Evolutionary conservation across 2,329 filamentous ascomycete genomes (phyloP).

Genomic region (Curvularia spicifera): DNA sequence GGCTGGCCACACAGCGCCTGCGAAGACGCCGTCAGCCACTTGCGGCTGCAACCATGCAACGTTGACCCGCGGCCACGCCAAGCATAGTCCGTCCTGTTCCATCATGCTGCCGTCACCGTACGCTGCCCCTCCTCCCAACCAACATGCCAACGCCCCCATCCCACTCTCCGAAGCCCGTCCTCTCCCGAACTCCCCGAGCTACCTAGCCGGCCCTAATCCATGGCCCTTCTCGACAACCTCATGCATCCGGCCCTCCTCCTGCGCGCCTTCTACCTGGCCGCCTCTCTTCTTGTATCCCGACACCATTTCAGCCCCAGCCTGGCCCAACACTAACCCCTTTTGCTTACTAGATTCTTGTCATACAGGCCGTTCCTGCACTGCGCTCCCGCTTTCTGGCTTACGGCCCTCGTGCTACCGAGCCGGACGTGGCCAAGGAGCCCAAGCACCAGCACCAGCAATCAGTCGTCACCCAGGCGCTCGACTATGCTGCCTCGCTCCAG

Average conservation of each 20-base stretch:
- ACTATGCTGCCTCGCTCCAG: slow-evolving; percentile 60
- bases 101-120: slow-evolving; percentile 26
- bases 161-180: too few relatives aligned
- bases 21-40: slow-evolving; percentile 9
- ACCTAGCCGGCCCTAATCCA: neutral
- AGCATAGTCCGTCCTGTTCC: slow-evolving; percentile 1
- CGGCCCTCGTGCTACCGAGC: slow-evolving; percentile 58
- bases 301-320: slow-evolving; percentile 30
- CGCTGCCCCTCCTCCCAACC: neutral
- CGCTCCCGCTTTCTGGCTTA: slow-evolving; percentile 65
- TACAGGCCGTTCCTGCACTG: slow-evolving; percentile 59
- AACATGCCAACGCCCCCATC: too few relatives aligned
- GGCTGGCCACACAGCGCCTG: neutral
- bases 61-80: neutral
- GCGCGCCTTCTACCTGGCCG: slow-evolving; percentile 48
- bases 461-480: slow-evolving; percentile 49
- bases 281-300: slow-evolving; percentile 49
- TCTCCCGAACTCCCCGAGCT: too few relatives aligned
- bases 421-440: slow-evolving; percentile 8
- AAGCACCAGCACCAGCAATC: slow-evolving; percentile 14
- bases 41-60: slow-evolving; percentile 4
- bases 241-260: slow-evolving; percentile 32
- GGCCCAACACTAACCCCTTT: slow-evolving; percentile 37
- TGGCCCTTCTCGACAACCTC: slow-evolving; percentile 9
- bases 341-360: slow-evolving; percentile 56